phyloP scores from a whole-genome alignment of 768 basidiomycete genomes.

The Auriculariales sp. region DNA sequence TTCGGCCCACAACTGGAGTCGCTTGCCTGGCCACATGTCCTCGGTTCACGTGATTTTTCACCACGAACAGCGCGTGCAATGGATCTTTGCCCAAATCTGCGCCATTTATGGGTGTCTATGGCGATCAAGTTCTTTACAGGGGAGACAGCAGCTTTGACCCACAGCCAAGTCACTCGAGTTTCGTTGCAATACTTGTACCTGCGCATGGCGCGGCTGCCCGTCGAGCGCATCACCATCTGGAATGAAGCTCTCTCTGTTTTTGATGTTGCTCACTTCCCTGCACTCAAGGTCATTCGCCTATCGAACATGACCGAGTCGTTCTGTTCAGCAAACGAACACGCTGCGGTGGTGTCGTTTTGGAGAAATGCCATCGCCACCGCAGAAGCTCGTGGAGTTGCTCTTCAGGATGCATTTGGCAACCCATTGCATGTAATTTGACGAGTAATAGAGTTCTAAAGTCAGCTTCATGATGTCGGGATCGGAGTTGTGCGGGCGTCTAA shows the following conservation, averaged over 20 bases:
- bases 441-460: background rate
- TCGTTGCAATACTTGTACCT: background rate
- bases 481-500: background rate
- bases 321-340: background rate
- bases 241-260: background rate
- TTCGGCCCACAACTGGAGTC: background rate
- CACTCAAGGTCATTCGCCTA: background rate
- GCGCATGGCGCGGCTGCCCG: background rate
- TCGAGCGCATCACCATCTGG: background rate
- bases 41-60: background rate
- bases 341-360: background rate
- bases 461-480: background rate
- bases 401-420: background rate
- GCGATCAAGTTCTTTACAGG: too few relatives aligned
- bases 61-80: too few relatives aligned
- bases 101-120: too few relatives aligned
- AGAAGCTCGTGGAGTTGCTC: background rate
- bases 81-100: too few relatives aligned
- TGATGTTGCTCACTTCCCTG: background rate
- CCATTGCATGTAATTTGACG: background rate
- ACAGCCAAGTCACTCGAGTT: background rate
- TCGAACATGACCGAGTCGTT: background rate
- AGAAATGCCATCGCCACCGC: background rate
- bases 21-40: background rate
- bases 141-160: too few relatives aligned